Base-by-base conservation (phyloP, 306 rosid species). In the Vigna trinervia region DNA sequence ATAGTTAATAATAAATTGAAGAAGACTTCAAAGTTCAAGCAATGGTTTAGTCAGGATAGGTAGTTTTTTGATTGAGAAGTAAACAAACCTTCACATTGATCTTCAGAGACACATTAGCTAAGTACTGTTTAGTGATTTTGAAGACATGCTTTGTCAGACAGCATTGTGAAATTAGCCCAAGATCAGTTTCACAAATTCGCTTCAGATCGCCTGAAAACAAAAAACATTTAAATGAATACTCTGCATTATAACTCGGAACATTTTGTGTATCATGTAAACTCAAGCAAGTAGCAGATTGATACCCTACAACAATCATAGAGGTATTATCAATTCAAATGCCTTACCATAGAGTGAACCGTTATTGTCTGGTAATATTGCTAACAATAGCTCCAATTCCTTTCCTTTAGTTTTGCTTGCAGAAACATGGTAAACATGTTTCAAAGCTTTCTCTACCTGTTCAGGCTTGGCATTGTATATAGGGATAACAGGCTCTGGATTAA, bases 121-220 rank as follows among this genome's bases (percentile, higher is more conserved):
- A 68, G 87, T 93, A 93, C 82, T 93, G 98, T 66, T 93, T 93
- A 75, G 84, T 93, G 63, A 93, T 89, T 84, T 89, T 93, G 84
- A 93, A 93, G 72, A 93, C 98, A 64, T 93, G 87, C 84, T 93
- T 93, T 17, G 98, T 93, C 82, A 93, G 93, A 84, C 98, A 93
- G 81, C 98, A 93, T 67, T 93, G 98, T 3, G 98, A 85, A 66
- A 93, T 93, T 74, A 93, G 73, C 36, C 98, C 98, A 58, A 93
- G 98, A 76, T 91, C 97, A 8, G 98, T 93, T 78, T 93, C 98
- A 74, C 98, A 93, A 51, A 93, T 93, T 9, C 98, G 88, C 85
- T 93, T 93, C 86, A 93, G 86, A 86, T 91, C 98, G 76, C 98
- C 98, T 93, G 87, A 76, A 81, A 86, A 50, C 34, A 83, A 52